A percentile compares a stretch with the other conserved stretches of the same genome.
phyloP scores from a whole-genome alignment of 2,329 filamentous ascomycete species.

The Arthrobotrys sphaeroides region DNA sequence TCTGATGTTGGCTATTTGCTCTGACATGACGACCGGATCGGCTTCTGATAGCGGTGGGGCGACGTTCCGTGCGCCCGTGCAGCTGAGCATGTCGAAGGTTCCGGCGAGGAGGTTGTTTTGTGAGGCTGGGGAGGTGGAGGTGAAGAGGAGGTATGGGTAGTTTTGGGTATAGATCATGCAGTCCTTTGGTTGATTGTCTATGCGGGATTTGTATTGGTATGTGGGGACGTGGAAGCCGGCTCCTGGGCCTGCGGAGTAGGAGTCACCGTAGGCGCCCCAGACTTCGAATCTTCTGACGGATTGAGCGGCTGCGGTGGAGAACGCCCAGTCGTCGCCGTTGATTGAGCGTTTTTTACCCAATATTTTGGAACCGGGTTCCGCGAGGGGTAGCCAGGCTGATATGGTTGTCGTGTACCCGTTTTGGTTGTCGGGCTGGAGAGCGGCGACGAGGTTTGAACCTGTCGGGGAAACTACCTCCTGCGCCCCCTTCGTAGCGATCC shows the following conservation, averaged over 20 bases:
- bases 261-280: conserved; percentile 12
- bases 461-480: conserved; percentile 54
- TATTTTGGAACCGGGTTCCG: background rate
- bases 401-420: conserved; percentile 24
- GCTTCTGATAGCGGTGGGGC: background rate
- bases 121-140: background rate
- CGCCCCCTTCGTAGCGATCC: conserved; percentile 48
- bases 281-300: background rate
- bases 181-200: background rate
- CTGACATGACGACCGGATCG: background rate
- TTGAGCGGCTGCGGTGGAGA: background rate
- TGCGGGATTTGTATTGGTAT: background rate
- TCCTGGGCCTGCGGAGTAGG: conserved; percentile 17
- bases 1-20: background rate
- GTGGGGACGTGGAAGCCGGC: background rate
- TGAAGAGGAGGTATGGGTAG: background rate
- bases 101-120: background rate
- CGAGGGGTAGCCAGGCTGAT: conserved; percentile 9
- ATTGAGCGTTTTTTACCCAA: conserved; percentile 1
- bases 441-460: background rate
- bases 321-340: background rate
- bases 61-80: conserved; percentile 1
- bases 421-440: conserved; percentile 3
- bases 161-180: conserved; percentile 11
- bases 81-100: conserved; percentile 5